Base-by-base conservation (phyloP, 306 rosid species). In the Canavalia ensiformis region DNA sequence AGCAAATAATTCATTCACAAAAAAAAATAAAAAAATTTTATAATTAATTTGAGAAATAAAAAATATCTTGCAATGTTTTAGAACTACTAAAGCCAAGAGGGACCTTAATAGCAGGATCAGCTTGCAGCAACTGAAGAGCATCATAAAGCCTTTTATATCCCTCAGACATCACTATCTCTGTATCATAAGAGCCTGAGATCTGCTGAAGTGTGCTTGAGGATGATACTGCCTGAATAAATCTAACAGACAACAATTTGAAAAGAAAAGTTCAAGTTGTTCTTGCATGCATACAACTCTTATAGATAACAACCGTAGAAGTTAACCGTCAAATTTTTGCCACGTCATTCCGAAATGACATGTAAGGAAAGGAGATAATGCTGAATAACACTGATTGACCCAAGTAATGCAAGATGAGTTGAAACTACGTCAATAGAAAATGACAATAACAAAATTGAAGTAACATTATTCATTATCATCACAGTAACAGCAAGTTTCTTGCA, bases 101-200 rank as follows among this genome's bases (percentile, higher is more conserved):
- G 44, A 92, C 95, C 97, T 89, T 87, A 54, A 90, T 57, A 9
- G 83, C 73, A 34, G 90, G 90, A 86, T 92, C 95, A 13, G 80
- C 72, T 73, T 72, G 91, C 66, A 89, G 78, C 86, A 88, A 73
- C 63, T 42, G 90, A 76, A 90, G 75, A 75, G 91, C 92, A 50
- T 89, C 83, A 56, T 60, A 55, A 51, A 90, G 59, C 66, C 81
- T 88, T 70, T 68, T 62, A 68, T 72, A 86, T 67, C 94, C 94
- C 2, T 55, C 74, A 18, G 90, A 83, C 31, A 82, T 45, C 74
- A 87, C 80, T 2, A 76, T 59, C 75, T 71, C 89, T 34, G 90
- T 66, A 76, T 72, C 88, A 72, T 29, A 55, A n/a, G 85, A 46
- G 44, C 79, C 80, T 58, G 76, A 33, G 67, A 84, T 82, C 49